Evolutionary conservation across 495 filamentous ascomycete genomes (phyloP).

Genomic region (Hypoxylon perforatum): DNA sequence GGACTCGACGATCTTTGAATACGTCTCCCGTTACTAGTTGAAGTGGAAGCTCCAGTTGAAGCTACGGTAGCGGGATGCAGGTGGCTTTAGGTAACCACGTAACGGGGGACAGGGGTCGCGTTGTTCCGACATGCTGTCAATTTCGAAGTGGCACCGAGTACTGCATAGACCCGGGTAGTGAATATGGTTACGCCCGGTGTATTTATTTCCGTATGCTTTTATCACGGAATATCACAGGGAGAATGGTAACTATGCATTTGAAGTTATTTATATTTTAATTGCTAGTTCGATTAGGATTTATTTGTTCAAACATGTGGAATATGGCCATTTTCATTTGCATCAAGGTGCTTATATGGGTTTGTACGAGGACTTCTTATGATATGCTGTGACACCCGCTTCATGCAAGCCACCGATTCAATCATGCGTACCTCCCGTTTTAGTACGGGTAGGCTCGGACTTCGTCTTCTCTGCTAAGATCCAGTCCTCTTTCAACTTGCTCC

Average conservation of each 20-base stretch:
- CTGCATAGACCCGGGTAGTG: neutral
- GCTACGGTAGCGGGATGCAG: slow-evolving; percentile 34
- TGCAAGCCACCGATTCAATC: neutral
- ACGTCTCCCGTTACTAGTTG: too few species aligned
- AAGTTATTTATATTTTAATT: too few species aligned
- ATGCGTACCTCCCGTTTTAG: slow-evolving; percentile 10
- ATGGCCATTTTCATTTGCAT: too few species aligned
- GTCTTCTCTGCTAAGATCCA: slow-evolving; percentile 70
- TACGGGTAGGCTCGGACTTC: slow-evolving; percentile 57
- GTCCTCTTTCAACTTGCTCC: slow-evolving; percentile 75
- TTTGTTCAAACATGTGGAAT: too few species aligned
- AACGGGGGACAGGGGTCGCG: slow-evolving; percentile 7
- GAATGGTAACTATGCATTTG: too few species aligned
- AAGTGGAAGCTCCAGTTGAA: slow-evolving; percentile 29
- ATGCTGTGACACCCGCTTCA: too few species aligned
- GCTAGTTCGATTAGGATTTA: too few species aligned
- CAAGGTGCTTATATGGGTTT: too few species aligned
- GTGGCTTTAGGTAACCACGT: neutral
- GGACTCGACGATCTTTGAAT: neutral
- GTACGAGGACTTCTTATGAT: too few species aligned
- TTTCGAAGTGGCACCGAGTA: slow-evolving; percentile 5
- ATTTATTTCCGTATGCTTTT: neutral
- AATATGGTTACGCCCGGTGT: neutral
- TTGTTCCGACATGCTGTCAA: slow-evolving; percentile 37
- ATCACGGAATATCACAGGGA: too few species aligned